Percentiles rank a stretch among this genome's conserved stretches.
Conservation (phyloP, 2,329 filamentous ascomycete species). For the Fusarium nurragi region DNA sequence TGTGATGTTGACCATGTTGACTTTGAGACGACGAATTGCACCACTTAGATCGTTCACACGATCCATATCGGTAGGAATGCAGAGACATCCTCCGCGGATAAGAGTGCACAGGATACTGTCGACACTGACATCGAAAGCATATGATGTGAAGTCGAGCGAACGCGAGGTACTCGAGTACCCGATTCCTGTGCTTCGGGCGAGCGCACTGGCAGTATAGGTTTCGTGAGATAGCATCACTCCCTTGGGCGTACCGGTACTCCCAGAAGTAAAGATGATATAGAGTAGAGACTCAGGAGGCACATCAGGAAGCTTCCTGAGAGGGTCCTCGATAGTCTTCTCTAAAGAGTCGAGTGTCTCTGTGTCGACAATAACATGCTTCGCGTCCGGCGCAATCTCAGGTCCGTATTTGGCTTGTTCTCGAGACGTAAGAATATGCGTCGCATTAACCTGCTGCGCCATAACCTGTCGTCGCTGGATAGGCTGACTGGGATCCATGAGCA, state of each 20-base stretch:
- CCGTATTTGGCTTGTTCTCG: slow-evolving; percentile 28
- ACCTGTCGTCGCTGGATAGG: slow-evolving; percentile 38
- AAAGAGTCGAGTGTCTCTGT: slow-evolving; percentile 16
- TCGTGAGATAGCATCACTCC: slow-evolving; percentile 64
- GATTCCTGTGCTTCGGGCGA: slow-evolving; percentile 46
- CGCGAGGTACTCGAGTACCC: slow-evolving; percentile 54
- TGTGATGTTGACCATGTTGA: slow-evolving; percentile 61
- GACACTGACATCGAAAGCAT: slow-evolving; percentile 65
- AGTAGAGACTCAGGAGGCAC: slow-evolving; percentile 57
- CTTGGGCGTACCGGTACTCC: slow-evolving; percentile 71
- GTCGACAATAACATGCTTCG: slow-evolving; percentile 33
- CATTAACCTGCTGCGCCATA: slow-evolving; percentile 36
- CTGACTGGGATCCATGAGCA: slow-evolving; percentile 45
- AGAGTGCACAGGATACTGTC: slow-evolving; percentile 64
- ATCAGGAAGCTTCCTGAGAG: slow-evolving; percentile 42
- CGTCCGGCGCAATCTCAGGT: slow-evolving; percentile 31
- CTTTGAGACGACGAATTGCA: slow-evolving; percentile 54
- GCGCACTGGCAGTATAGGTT: slow-evolving; percentile 56
- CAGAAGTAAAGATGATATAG: slow-evolving; percentile 72
- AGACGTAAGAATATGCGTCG: slow-evolving; percentile 36
- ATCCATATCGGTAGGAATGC: slow-evolving; percentile 64
- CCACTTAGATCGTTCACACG: slow-evolving; percentile 61
- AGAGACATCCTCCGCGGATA: slow-evolving; percentile 60
- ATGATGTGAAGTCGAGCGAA: slow-evolving; percentile 59
- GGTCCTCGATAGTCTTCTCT: slow-evolving; percentile 23